Conservation (phyloP, 495 filamentous ascomycete species). For the Trichocladium antarcticum region DNA sequence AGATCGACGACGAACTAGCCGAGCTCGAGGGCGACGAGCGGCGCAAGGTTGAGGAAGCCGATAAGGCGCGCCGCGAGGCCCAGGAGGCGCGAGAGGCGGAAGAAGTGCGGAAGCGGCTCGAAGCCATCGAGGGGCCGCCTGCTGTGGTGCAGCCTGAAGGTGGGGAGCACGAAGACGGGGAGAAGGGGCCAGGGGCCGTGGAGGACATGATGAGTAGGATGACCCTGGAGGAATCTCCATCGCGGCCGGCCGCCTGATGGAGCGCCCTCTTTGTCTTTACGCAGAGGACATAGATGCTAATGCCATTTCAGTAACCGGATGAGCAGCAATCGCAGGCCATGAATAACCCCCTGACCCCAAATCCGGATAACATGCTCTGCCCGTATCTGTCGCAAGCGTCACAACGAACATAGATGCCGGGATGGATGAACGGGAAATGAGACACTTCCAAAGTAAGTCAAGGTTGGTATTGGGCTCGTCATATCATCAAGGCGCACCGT, state of each 20-base stretch:
- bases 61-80: slow-evolving; percentile 28
- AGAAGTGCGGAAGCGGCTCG: slow-evolving; percentile 24
- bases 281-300: slow-evolving; percentile 4
- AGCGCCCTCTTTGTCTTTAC: neutral
- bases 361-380: too few relatives aligned
- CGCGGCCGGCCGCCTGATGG: slow-evolving; percentile 10
- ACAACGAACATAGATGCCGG: too few relatives aligned
- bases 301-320: neutral
- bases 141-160: slow-evolving; percentile 12
- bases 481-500: neutral
- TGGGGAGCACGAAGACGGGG: slow-evolving; percentile 16
- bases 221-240: slow-evolving; percentile 23
- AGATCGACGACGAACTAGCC: slow-evolving; percentile 82
- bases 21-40: slow-evolving; percentile 58
- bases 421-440: too few relatives aligned
- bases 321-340: neutral
- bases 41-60: slow-evolving; percentile 43
- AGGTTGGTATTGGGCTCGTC: too few relatives aligned
- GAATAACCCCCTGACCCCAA: too few relatives aligned
- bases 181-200: slow-evolving; percentile 11
- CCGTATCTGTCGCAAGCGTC: too few relatives aligned
- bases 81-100: slow-evolving; percentile 21
- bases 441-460: too few relatives aligned
- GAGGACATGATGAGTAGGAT: slow-evolving; percentile 27
- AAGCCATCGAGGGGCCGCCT: slow-evolving; percentile 31